phyloP scores from a whole-genome alignment of 2,329 filamentous ascomycete species.

The Trichophyton benhamiae region DNA sequence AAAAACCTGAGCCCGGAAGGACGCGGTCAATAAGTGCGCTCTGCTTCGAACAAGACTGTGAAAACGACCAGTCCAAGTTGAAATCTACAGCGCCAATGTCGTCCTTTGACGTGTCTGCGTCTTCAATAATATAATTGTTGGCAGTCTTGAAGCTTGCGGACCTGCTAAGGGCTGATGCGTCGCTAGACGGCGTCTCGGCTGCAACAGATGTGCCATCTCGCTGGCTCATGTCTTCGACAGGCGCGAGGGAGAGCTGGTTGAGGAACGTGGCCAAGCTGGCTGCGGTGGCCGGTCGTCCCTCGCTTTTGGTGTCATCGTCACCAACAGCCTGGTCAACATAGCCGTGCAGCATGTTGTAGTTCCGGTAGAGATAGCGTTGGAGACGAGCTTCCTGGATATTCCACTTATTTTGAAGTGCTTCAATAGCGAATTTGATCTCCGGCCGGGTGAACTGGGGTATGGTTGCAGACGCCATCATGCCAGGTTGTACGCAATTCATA shows the following conservation, averaged over 20 bases:
- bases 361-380: slow-evolving; percentile 34
- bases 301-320: slow-evolving; percentile 24
- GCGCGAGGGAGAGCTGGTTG: slow-evolving; percentile 27
- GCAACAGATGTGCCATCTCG: neutral
- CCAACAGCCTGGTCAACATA: slow-evolving; percentile 12
- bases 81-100: neutral
- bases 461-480: slow-evolving; percentile 4
- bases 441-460: slow-evolving; percentile 6
- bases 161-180: neutral
- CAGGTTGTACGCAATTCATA: neutral
- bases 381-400: slow-evolving; percentile 32
- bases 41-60: neutral
- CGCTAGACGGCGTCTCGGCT: neutral
- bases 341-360: slow-evolving; percentile 33
- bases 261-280: slow-evolving; percentile 29
- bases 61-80: neutral
- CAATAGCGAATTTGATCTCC: slow-evolving; percentile 5
- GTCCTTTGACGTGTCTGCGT: neutral
- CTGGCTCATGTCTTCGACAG: slow-evolving; percentile 17
- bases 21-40: neutral
- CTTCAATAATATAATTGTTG: neutral
- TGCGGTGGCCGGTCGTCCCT: slow-evolving; percentile 28
- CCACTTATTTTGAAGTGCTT: slow-evolving; percentile 32
- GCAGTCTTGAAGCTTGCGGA: neutral
- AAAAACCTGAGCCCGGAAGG: neutral